phyloP scores from a whole-genome alignment of 805 yeast genomes.

The Nakazawaea sp. region DNA sequence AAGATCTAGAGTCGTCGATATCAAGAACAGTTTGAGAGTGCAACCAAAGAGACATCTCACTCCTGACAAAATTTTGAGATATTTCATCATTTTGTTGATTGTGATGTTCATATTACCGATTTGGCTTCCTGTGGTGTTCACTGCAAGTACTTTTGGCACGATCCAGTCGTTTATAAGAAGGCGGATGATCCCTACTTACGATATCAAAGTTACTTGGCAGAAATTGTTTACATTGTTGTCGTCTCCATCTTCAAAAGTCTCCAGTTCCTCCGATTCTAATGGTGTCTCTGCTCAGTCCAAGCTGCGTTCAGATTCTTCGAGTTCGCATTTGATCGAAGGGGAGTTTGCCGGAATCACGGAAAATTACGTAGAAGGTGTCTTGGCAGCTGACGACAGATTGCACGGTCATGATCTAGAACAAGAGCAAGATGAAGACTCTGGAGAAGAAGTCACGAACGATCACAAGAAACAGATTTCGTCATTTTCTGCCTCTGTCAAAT shows the following conservation, averaged over 20 bases:
- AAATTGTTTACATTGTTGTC: slow-evolving; percentile 15
- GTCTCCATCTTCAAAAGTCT: slow-evolving; percentile 17
- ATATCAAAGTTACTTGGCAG: slow-evolving; percentile 14
- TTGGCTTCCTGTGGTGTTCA: slow-evolving; percentile 42
- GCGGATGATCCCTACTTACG: slow-evolving; percentile 1
- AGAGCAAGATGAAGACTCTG: not conserved
- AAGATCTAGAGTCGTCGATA: slow-evolving; percentile 47
- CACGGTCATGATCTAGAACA: no score
- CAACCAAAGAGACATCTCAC: slow-evolving; percentile 4
- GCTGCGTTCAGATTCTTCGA: slow-evolving; percentile 10
- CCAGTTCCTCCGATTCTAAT: slow-evolving; percentile 9
- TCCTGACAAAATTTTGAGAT: slow-evolving; percentile 14
- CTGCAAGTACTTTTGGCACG: slow-evolving; percentile 18
- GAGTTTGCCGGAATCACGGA: slow-evolving; percentile 14
- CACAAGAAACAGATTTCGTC: no score
- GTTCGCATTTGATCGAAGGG: slow-evolving; percentile 5
- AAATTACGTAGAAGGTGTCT: slow-evolving; percentile 11
- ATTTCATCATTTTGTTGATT: slow-evolving; percentile 16
- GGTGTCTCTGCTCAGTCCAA: no score
- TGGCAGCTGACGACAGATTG: slow-evolving; percentile 7
- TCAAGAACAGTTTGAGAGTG: slow-evolving; percentile 24
- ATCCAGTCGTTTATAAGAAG: slow-evolving; percentile 4
- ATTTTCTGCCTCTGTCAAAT: slow-evolving; percentile 1
- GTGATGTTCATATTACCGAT: slow-evolving; percentile 30
- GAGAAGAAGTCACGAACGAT: not conserved